These are phyloP conservation scores for Pseudomassariella vexata DNA, from an alignment of 2,329 filamentous ascomycete genomes.

Conservation along the genomic window DNA sequence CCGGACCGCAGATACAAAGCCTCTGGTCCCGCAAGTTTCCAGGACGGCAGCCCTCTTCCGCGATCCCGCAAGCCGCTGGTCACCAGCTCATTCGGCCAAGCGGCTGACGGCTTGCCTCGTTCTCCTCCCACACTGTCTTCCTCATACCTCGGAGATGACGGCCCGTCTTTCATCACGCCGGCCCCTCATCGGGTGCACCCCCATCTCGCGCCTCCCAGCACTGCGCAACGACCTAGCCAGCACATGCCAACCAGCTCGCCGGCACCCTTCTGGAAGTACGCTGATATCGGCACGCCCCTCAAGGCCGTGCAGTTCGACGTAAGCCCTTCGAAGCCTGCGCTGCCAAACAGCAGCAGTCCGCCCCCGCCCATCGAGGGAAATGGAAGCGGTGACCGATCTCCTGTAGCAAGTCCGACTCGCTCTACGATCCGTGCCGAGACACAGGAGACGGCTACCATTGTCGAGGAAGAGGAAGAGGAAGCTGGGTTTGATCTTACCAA, in stretches of 20 bases:
- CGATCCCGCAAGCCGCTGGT: slow-evolving; percentile 44
- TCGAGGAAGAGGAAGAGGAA: slow-evolving; percentile 38
- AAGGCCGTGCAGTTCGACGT: slow-evolving; percentile 46
- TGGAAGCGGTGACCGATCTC: slow-evolving; percentile 30
- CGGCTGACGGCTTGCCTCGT: slow-evolving; percentile 46
- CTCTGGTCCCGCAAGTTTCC: slow-evolving; percentile 29
- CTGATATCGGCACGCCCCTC: slow-evolving; percentile 68
- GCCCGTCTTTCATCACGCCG: slow-evolving; percentile 61
- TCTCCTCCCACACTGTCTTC: slow-evolving; percentile 55
- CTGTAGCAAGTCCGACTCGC: slow-evolving; percentile 45
- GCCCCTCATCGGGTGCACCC: slow-evolving; percentile 69
- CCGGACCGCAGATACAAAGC: slow-evolving; percentile 47
- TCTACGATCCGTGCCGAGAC: slow-evolving; percentile 20
- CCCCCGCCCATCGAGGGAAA: slow-evolving; percentile 35
- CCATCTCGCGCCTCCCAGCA: slow-evolving; percentile 71
- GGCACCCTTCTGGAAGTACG: slow-evolving; percentile 84
- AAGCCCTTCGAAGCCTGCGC: slow-evolving; percentile 49
- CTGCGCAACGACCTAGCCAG: slow-evolving; percentile 73
- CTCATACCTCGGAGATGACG: slow-evolving; percentile 56
- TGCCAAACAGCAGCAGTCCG: slow-evolving; percentile 54
- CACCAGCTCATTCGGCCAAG: slow-evolving; percentile 35
- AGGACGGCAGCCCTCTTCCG: slow-evolving; percentile 59
- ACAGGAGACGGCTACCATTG: slow-evolving; percentile 14
- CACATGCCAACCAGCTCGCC: slow-evolving; percentile 83
- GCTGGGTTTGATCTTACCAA: slow-evolving; percentile 54